A percentile compares a stretch with the other conserved stretches of the same genome.
Evolutionary conservation across 2,329 filamentous ascomycete species (phyloP).

Genomic region (Karstenula rhodostoma): DNA sequence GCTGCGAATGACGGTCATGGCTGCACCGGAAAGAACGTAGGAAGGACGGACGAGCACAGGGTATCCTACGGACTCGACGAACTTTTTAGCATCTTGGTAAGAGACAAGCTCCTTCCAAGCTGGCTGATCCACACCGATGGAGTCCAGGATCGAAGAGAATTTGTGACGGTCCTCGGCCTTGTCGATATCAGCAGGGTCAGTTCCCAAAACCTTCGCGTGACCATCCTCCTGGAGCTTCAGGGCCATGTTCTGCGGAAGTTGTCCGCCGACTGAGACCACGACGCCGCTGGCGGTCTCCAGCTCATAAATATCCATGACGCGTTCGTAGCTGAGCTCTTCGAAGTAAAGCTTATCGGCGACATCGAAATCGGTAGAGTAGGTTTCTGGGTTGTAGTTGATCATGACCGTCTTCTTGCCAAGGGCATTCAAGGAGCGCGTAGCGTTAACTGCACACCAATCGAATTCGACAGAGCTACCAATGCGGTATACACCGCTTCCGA

Average conservation of each 20-base stretch:
- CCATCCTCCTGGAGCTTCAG: slow-evolving; percentile 91
- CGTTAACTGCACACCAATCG: slow-evolving; percentile 96
- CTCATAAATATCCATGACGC: slow-evolving; percentile 99
- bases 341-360: slow-evolving; percentile 93
- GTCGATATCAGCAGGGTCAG: slow-evolving; percentile 92
- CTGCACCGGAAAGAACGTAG: slow-evolving; percentile 96
- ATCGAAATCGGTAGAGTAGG: slow-evolving; percentile 81
- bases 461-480: slow-evolving; percentile 98
- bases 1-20: slow-evolving; percentile 95
- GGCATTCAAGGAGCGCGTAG: slow-evolving; percentile 79
- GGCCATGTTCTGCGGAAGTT: slow-evolving; percentile 97
- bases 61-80: slow-evolving; percentile 85
- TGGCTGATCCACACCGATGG: slow-evolving; percentile 95
- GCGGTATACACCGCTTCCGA: slow-evolving; percentile 95
- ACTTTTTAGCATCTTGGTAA: slow-evolving; percentile 84
- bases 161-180: slow-evolving; percentile 98
- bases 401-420: slow-evolving; percentile 98
- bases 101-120: slow-evolving; percentile 98
- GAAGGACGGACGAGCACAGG: slow-evolving; percentile 93
- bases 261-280: slow-evolving; percentile 94
- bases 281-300: slow-evolving; percentile 85
- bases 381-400: slow-evolving; percentile 71
- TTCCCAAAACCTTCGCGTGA: slow-evolving; percentile 89
- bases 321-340: slow-evolving; percentile 94
- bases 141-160: slow-evolving; percentile 96